Conservation (phyloP, 257 asterid species). For the Haberlea rhodopensis region DNA sequence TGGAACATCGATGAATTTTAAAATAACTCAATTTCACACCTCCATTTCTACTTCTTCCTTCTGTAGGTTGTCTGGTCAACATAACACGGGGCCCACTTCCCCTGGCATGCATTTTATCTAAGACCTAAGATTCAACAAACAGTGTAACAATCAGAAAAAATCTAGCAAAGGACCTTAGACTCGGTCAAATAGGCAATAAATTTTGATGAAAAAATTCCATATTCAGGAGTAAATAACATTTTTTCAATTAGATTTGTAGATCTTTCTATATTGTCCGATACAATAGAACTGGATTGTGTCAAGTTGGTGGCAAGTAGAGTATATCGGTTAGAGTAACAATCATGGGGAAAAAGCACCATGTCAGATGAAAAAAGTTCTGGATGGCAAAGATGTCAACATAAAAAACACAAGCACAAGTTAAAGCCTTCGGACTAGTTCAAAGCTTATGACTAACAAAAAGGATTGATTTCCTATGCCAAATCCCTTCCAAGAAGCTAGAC, state of each 20-base stretch:
- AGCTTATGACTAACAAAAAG: background rate
- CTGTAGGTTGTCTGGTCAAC: conserved; percentile 97
- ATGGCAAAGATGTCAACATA: background rate
- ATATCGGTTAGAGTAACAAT: background rate
- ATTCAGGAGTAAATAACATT: background rate
- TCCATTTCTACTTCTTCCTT: conserved; percentile 92
- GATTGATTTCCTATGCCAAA: background rate
- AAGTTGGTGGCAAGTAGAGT: conserved; percentile 7
- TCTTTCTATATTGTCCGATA: conserved; percentile 10
- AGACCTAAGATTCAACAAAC: conserved; percentile 47
- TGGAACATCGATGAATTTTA: background rate
- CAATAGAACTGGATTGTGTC: background rate
- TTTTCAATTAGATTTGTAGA: background rate
- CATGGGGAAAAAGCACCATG: background rate
- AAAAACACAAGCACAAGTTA: background rate
- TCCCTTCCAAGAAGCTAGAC: background rate
- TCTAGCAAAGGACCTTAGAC: background rate
- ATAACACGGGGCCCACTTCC: conserved; percentile 87
- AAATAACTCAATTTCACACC: conserved; percentile 38
- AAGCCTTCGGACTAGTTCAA: background rate
- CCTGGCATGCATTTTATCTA: conserved; percentile 98
- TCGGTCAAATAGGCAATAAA: background rate
- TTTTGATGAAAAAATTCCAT: background rate
- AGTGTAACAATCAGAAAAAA: conserved; percentile 15
- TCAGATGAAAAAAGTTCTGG: background rate